Conservation (phyloP, 352 stramenopile species). For the Pythium utonaiense region DNA sequence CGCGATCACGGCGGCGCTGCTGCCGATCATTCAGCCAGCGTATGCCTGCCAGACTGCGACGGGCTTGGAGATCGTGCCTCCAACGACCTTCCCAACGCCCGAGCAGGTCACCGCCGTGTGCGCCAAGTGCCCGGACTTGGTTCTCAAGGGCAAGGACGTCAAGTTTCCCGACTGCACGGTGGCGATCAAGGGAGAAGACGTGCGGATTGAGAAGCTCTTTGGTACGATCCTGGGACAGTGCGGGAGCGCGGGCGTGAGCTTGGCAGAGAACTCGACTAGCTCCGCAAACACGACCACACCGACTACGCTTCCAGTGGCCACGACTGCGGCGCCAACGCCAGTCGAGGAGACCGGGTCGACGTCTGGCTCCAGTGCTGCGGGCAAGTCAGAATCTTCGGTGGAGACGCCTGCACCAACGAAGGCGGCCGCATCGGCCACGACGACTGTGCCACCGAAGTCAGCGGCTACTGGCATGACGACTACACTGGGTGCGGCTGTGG, state of each 20-base stretch:
- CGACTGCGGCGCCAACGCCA: background rate
- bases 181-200: background rate
- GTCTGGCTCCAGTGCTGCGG: background rate
- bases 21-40: constrained; percentile 7
- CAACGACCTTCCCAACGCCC: constrained; percentile 1
- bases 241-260: background rate
- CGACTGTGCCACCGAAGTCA: constrained; percentile 9
- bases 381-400: background rate
- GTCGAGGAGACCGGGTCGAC: background rate
- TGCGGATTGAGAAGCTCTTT: constrained; percentile 3
- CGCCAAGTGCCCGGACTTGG: constrained; percentile 13
- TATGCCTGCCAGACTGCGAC: constrained; percentile 9
- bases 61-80: constrained; percentile 5
- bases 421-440: constrained; percentile 2
- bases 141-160: background rate
- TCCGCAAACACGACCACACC: background rate
- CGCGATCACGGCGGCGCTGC: constrained; percentile 8
- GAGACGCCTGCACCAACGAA: constrained; percentile 1
- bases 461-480: constrained; percentile 6
- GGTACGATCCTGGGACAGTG: constrained; percentile 13
- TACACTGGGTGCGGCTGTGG: constrained; percentile 18
- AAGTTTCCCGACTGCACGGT: constrained; percentile 17
- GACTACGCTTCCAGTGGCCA: no score
- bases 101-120: constrained; percentile 15
- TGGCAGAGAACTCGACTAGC: no score